Conservation (phyloP, 345 rosid genomes). For the thale cress (Arabidopsis thaliana) region TAIR10.1 NC_003071.7:15484001-15484500, state of each 20-base stretch:
- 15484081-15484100: background rate
- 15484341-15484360: constrained; percentile 13
- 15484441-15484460: background rate
- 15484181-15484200: constrained; percentile 9
- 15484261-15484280: constrained; percentile 36
- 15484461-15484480: constrained; percentile 7
- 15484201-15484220: constrained; percentile 36
- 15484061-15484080: background rate
- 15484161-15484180: constrained; percentile 23
- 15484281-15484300: constrained; percentile 3
- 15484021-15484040: background rate
- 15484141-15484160: constrained; percentile 3
- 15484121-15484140: constrained; percentile 28
- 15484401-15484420: background rate
- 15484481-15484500: constrained; percentile 16
- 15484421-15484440: background rate
- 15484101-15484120: constrained; percentile 24
- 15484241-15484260: constrained; percentile 12
- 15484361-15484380: constrained; percentile 12
- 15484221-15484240: constrained; percentile 31
- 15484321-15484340: constrained; percentile 17
- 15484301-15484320: constrained; percentile 28
- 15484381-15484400: background rate
- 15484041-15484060: background rate
- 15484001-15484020: too few species aligned